Evolutionary conservation across 2,329 filamentous ascomycete genomes (phyloP).

Genomic region (Cladophialophora carrionii): DNA sequence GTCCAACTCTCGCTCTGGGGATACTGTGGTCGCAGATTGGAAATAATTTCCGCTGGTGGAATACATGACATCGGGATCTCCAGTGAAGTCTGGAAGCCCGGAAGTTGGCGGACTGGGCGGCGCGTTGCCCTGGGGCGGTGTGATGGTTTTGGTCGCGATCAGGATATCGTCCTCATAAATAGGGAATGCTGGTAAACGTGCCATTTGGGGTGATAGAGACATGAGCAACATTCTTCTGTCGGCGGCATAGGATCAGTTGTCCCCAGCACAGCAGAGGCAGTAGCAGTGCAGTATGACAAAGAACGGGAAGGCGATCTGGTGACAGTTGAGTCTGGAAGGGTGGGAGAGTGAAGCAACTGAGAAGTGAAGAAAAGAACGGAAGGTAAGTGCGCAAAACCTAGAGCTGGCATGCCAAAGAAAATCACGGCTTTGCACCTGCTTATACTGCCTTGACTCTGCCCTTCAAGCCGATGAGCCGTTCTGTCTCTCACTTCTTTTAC

Average conservation of each 20-base stretch:
- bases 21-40: background rate
- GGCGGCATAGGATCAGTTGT: background rate
- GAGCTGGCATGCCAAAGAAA: background rate
- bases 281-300: background rate
- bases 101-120: slow-evolving; percentile 12
- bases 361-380: background rate
- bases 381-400: background rate
- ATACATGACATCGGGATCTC: slow-evolving; percentile 8
- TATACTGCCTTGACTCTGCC: slow-evolving; percentile 1
- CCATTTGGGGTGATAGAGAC: background rate
- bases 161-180: background rate
- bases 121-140: background rate
- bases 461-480: slow-evolving; percentile 9
- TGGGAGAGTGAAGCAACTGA: background rate
- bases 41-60: background rate
- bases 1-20: background rate
- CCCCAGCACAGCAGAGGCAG: background rate
- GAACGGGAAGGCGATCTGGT: background rate
- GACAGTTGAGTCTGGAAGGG: background rate
- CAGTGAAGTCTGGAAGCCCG: background rate
- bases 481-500: slow-evolving; percentile 6
- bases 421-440: background rate
- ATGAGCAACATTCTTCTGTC: background rate
- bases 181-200: slow-evolving; percentile 2
- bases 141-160: slow-evolving; percentile 1